Evolutionary conservation across 257 asterid genomes (phyloP), one percentile per base, ranked within the genome.

Genomic region (Plantago elongata): DNA sequence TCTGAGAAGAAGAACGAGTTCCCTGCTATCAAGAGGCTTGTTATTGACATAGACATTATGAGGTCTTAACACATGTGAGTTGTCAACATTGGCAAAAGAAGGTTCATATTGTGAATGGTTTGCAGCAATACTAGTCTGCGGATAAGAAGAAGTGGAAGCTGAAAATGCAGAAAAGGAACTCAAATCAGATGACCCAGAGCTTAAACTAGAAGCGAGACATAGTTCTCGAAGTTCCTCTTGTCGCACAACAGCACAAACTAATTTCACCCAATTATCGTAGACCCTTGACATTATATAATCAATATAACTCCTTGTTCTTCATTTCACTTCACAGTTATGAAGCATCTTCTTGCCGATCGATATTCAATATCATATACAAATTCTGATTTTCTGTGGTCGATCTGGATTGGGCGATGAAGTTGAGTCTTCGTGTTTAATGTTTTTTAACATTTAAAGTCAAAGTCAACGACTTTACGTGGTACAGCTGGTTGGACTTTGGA

Each of bases 41-140:
- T 78, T 84, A 69, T 83, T 83, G 13, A 83, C 84, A 30, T 57
- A 60, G 34, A 83, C 52, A 54, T 78, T 14, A 67, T 54, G 74
- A 86, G 3, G 89, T 71, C 68, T 77, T 68, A 22, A 70, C 73
- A 55, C 73, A 49, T 30, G 52, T 47, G 27, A 22, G 52, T 34
- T 34, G 40, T 7, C 27, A 22, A 22, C 27, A 22, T 22, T 34
- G 40, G 4, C 38, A 34, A 34, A 5, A 34, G 38, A 5, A 34
- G 38, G 38, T 3, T 34, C 40, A 34, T 34, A 11, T 51, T 51
- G 7, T 9, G 57, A 18, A 51, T 9, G 22, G 11, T 18, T 17
- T 4, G 40, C 52, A 48, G 13, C 40, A 52, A 52, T 52, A 10
- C 6, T n/a, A n/a, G n/a, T 49, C 3, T 7, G 22, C 11, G 3